Evolutionary conservation across 176 grass and related monocot species (phyloP), one percentile per base, ranked within the genome.

Genomic region (Alloteropsis semialata): DNA sequence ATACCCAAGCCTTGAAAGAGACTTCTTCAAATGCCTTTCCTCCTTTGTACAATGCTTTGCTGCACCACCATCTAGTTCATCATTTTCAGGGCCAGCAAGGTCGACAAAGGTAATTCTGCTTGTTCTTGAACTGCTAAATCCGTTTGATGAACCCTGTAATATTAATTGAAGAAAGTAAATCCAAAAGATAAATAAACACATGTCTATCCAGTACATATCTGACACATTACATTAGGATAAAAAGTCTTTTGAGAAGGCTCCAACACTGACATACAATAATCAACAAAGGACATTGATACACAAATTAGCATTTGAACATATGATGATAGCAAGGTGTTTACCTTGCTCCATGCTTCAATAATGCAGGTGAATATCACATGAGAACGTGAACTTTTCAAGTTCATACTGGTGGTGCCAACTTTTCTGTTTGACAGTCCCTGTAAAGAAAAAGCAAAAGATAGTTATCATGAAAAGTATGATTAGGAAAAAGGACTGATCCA

Each of bases 261-360:
- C 46, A 50, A 9, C 13, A 69, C 13, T 46, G 28, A 28, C 64
- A 79, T 41, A 50, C 42, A 50, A 33, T 17, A 63, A 30, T 42
- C 36, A 73, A 53, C n/a, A 82, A 21, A 29, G 71, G 30, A 57
- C 44, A 14, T 62, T 22, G 49, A 84, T 37, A 33, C 0, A 78
- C 70, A 51, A 55, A 62, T 41, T 22, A 33, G 6, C 4, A 4
- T 53, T 2, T 5, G 10, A 33, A 19, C 21, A 73, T 67, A 38
- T 0, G 11, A 56, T 25, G 16, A 28, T 66, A 56, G 55, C 21
- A 66, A 78, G 19, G 5, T 63, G 11, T 59, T 69, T 96, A 94
- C 96, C 96, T 99, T 99, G 85, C 89, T 88, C 96, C 96, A 99
- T 75, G 91, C 91, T 93, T 96, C 96, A 82, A 99, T 80, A 38